Evolutionary conservation across 305 asterid genomes (phyloP), one percentile per base, ranked within the genome.

Genomic region (Fraxinus xanthoxyloides): DNA sequence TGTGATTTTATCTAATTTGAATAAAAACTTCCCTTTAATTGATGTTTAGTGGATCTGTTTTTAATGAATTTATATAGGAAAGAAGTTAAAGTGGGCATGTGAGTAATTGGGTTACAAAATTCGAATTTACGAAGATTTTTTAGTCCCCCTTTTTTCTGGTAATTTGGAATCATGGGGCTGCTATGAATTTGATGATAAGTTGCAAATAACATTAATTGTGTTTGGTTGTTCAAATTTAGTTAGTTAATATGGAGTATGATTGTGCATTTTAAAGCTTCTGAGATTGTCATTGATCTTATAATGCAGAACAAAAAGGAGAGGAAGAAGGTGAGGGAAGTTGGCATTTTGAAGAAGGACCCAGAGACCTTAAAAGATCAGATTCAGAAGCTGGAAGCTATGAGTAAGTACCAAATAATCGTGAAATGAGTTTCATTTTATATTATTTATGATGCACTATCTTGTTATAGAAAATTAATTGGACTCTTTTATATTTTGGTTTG

Each of bases 321-420:
- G 88, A 94, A 94, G 93, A 94, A 93, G 90, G 98, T 94, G 85
- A 91, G 98, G 85, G 98, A 94, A 83, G 98, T 94, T 78, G 98
- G 98, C 30, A 92, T 94, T 79, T 86, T 94, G 91, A 94, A 94
- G 90, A 94, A 94, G 90, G 97, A 94, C 87, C 98, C 98, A 0
- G 98, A 94, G 30, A 85, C 94, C 67, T 85, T 94, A 77, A 91
- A 73, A 75, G 97, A 94, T 1, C 98, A 94, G 88, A 94, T 93
- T 86, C 86, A 90, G 74, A 94, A 93, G 88, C 92, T 93, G 84
- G 98, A 94, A 86, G 91, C 90, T 36, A 90, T 91, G 97, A 94
- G 98, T 94, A 89, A 90, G 96, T 89, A 28, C 51, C 48, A 7
- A 35, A 43, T 23, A 24, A 72, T 72, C 7, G 23, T 72, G 77